Percentiles rank a stretch among this genome's conserved stretches.
These are phyloP conservation scores for Aspergillus costaricaensis DNA, from an alignment of 2,329 filamentous ascomycete genomes.

Conservation along the genomic window DNA sequence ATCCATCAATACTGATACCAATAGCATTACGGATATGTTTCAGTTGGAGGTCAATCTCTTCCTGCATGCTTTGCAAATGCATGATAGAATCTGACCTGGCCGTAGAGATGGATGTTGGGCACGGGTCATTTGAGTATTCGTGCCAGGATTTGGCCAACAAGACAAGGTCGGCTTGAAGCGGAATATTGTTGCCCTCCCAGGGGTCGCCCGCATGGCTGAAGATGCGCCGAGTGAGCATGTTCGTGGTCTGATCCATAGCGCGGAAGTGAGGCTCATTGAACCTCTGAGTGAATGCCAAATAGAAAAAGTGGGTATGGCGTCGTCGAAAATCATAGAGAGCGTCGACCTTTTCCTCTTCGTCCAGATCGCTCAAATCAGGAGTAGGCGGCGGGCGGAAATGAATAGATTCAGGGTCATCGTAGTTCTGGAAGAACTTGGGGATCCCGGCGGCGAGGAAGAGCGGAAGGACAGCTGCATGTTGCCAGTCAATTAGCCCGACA, in stretches of 20 bases:
- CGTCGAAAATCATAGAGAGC: conserved; percentile 1
- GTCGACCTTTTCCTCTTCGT: conserved; percentile 2
- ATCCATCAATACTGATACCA: conserved; percentile 18
- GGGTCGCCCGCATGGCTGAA: conserved; percentile 8
- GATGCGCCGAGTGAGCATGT: conserved; percentile 5
- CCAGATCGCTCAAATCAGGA: neutral
- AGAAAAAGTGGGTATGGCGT: conserved; percentile 12
- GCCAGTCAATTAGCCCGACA: conserved; percentile 44
- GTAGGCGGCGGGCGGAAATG: neutral
- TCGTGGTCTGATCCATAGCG: conserved; percentile 2
- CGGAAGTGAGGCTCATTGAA: conserved; percentile 9
- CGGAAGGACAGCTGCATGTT: conserved; percentile 37
- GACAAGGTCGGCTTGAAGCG: conserved; percentile 1
- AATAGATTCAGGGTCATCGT: conserved; percentile 16
- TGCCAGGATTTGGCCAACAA: conserved; percentile 7
- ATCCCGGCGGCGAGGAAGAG: conserved; percentile 39
- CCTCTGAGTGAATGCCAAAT: conserved; percentile 5
- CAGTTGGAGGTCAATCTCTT: conserved; percentile 19
- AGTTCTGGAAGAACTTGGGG: conserved; percentile 41
- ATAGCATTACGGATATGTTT: conserved; percentile 10
- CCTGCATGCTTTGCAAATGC: conserved; percentile 9
- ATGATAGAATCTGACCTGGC: conserved; percentile 7
- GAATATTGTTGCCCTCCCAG: conserved; percentile 11
- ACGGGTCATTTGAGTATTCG: conserved; percentile 5
- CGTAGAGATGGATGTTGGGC: conserved; percentile 17